phyloP scores from a whole-genome alignment of 306 rosid species.

The Castanopsis chinensis region DNA sequence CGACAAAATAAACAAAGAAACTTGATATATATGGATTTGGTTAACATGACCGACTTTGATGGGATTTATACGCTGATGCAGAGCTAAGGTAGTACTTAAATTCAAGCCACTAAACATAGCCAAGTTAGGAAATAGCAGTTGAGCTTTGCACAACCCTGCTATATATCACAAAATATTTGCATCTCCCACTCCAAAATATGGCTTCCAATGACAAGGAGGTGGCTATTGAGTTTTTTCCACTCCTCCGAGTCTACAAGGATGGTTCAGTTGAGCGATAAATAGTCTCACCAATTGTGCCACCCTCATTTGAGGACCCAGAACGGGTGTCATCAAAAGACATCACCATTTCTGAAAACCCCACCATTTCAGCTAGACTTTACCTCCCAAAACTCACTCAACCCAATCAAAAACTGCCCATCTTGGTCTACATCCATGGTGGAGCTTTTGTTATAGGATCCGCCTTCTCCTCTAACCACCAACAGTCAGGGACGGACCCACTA shows the following conservation, averaged over 20 bases:
- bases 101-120: too few species aligned
- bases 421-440: constrained; percentile 37
- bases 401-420: constrained; percentile 31
- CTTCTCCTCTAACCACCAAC: constrained; percentile 25
- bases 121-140: too few species aligned
- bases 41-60: too few species aligned
- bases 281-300: constrained; percentile 17
- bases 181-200: not conserved
- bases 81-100: too few species aligned
- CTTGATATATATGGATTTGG: too few species aligned
- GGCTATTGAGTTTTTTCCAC: not conserved
- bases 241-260: constrained; percentile 20
- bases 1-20: too few species aligned
- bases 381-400: constrained; percentile 16
- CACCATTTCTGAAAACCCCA: constrained; percentile 6
- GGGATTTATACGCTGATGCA: too few species aligned
- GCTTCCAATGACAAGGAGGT: not conserved
- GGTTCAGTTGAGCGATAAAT: constrained; percentile 23
- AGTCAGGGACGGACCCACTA: too few species aligned
- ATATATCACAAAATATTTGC: not conserved
- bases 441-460: constrained; percentile 40
- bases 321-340: constrained; percentile 14
- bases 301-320: constrained; percentile 12
- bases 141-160: too few species aligned
- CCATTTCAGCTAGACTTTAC: constrained; percentile 25